Base-by-base conservation (phyloP, 78 protist species). In the Neovahlkampfia damariscottae region DNA sequence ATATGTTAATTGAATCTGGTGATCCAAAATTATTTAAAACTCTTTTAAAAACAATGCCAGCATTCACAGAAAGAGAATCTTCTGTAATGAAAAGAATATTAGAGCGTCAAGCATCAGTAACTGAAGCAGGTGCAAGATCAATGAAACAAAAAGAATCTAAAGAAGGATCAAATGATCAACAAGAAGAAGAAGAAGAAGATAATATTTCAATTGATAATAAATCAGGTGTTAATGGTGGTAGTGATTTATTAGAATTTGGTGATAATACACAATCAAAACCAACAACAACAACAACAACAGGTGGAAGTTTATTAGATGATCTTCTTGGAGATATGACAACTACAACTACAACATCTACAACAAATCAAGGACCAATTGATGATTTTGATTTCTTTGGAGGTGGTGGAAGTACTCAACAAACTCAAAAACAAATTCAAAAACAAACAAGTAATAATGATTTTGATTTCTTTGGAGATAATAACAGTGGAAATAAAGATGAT, bases 41-140 rank as follows among this genome's bases (percentile, higher is more conserved):
- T 3, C 88, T 87, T 31, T 59, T 68, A 19, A 91, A 88, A 28
- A 29, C 40, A 70, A 89, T 91, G 95, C 95, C 95, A 9, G 40
- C 74, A 36, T 91, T 82, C 82, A 73, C 85, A 4, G 89, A 82
- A 40, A 76, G 84, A n/a, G 84, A 88, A 81, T 74, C 77, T 4
- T 0, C 40, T 39, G 80, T 85, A 32, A 28, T 74, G n/a, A 84
- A 81, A 75, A 3, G 67, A 19, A 5, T 76, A 50, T 19, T n/a
- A 50, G 62, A 50, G 19, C 62, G 62, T 19, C 34, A 50, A n/a
- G 62, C 62, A 50, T 19, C n/a, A n/a, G n/a, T n/a, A 50, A 50
- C 62, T 19, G 19, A 50, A 50, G 62, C 62, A 19, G 34, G 19
- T 50, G 62, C 19, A 19, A 50, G 62, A 19, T n/a, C 62, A 50